A percentile compares a stretch with the other conserved stretches of the same genome.
phyloP scores from a whole-genome alignment of 2,329 filamentous ascomycete genomes.

The Paramyrothecium sp. region DNA sequence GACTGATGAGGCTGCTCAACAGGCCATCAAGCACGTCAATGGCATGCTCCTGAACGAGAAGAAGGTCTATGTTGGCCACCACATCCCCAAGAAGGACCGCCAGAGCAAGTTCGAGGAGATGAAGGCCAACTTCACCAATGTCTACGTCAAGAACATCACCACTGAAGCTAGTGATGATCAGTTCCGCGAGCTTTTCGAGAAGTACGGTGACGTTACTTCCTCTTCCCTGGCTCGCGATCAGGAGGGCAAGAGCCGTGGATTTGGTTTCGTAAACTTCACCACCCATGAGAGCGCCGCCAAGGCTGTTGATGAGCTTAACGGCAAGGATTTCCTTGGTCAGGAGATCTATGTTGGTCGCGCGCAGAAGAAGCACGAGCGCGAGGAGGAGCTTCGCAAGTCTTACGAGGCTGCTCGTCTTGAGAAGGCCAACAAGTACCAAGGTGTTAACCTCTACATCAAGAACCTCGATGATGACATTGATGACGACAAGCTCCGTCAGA shows the following conservation, averaged over 20 bases:
- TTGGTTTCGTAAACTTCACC: conserved; percentile 94
- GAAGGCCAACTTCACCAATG: conserved; percentile 99
- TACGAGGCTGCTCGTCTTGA: conserved; percentile 97
- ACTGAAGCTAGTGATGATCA: conserved; percentile 85
- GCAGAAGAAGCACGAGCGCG: conserved; percentile 99
- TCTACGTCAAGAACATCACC: conserved; percentile 98
- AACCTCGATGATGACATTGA: conserved; percentile 96
- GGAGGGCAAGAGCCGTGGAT: conserved; percentile 92
- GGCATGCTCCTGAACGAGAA: conserved; percentile 99
- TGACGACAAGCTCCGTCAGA: conserved; percentile 93
- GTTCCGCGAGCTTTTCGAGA: conserved; percentile 90
- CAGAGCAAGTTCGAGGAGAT: conserved; percentile 99
- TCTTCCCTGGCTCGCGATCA: conserved; percentile 86
- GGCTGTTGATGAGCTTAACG: conserved; percentile 90
- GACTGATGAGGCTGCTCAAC: conserved; percentile 93
- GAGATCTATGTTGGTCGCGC: conserved; percentile 97
- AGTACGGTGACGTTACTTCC: conserved; percentile 91
- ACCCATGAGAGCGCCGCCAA: conserved; percentile 82
- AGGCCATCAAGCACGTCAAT: conserved; percentile 99
- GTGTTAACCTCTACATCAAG: conserved; percentile 99
- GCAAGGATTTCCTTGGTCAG: conserved; percentile 88
- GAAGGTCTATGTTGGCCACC: conserved; percentile 99
- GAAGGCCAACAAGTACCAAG: conserved; percentile 99
- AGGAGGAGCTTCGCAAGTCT: conserved; percentile 98
- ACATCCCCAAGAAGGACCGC: conserved; percentile 99